Evolutionary conservation across 108 stramenopile genomes (phyloP).

Genomic region (Nannochloropsis salina): DNA sequence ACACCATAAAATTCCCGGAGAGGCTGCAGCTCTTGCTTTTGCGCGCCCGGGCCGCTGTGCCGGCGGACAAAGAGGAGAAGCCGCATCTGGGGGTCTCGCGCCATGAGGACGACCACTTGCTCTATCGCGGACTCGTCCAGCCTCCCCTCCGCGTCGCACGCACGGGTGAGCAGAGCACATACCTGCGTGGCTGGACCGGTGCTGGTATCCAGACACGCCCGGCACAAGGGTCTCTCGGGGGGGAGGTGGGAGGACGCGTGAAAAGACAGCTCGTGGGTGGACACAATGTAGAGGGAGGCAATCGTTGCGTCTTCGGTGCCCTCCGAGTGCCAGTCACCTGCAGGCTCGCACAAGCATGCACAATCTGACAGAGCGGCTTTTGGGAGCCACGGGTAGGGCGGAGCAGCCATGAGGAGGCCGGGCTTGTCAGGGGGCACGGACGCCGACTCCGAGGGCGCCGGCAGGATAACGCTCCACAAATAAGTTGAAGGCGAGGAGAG

Average conservation of each 20-base stretch:
- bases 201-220: background rate
- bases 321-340: background rate
- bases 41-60: background rate
- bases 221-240: background rate
- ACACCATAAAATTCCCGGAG: background rate
- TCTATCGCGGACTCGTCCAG: background rate
- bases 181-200: background rate
- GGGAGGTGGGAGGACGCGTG: background rate
- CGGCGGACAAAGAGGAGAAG: background rate
- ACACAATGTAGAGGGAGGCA: background rate
- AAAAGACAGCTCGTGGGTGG: background rate
- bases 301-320: too few species aligned
- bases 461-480: background rate
- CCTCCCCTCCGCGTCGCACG: background rate
- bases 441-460: background rate
- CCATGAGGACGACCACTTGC: background rate
- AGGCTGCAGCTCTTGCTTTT: constrained; percentile 4
- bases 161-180: constrained; percentile 11
- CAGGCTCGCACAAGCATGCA: background rate
- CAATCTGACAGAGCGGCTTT: background rate
- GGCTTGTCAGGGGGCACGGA: background rate
- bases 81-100: background rate
- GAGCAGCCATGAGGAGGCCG: background rate
- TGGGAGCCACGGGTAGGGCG: background rate
- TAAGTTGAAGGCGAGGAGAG: background rate